These are phyloP conservation scores for Lodderomyces theae DNA, from an alignment of 1,139 yeast genomes.

Conservation along the genomic window DNA sequence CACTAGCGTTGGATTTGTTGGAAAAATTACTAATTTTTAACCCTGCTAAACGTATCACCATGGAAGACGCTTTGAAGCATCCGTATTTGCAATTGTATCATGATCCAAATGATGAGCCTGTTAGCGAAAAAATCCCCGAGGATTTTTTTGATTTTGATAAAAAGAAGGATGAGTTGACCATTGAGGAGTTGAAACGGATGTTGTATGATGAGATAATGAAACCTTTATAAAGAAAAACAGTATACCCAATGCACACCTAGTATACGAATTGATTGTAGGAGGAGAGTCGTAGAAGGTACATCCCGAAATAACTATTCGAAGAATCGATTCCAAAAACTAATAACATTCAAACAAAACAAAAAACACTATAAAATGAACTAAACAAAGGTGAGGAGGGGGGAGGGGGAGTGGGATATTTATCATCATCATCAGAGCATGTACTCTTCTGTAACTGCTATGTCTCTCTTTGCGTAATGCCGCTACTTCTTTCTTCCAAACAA, in stretches of 20 bases:
- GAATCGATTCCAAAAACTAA: too few relatives aligned
- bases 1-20: slow-evolving; percentile 60
- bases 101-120: slow-evolving; percentile 72
- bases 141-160: slow-evolving; percentile 65
- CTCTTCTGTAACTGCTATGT: too few relatives aligned
- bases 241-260: too few relatives aligned
- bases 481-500: slow-evolving; percentile 65
- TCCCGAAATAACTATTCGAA: too few relatives aligned
- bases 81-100: slow-evolving; percentile 66
- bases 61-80: slow-evolving; percentile 62
- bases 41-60: slow-evolving; percentile 63
- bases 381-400: slow-evolving; percentile 1
- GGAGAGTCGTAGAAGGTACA: too few relatives aligned
- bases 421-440: too few relatives aligned
- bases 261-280: too few relatives aligned
- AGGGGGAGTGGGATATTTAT: too few relatives aligned
- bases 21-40: slow-evolving; percentile 60
- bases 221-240: slow-evolving; percentile 25
- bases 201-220: slow-evolving; percentile 55
- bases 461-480: not conserved
- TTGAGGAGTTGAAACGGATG: slow-evolving; percentile 49
- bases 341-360: slow-evolving; percentile 1
- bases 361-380: slow-evolving; percentile 1
- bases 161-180: slow-evolving; percentile 47
- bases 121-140: slow-evolving; percentile 52